Evolutionary conservation across 192 early-diverging fungal species (phyloP).

Genomic region (Coemansia sp.): DNA sequence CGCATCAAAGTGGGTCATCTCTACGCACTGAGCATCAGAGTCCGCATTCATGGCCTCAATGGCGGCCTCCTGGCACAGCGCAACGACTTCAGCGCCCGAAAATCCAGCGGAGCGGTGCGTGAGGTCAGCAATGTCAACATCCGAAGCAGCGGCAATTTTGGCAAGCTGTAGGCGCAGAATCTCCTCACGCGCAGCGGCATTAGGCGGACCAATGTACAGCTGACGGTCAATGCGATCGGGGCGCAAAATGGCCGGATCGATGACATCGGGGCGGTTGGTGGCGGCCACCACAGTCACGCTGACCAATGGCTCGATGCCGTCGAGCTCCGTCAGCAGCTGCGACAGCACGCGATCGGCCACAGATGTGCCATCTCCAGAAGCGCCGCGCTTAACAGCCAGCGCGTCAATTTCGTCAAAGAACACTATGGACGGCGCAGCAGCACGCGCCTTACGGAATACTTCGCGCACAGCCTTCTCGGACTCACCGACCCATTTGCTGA

Average conservation of each 20-base stretch:
- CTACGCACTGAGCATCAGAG: conserved; percentile 30
- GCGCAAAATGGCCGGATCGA: conserved; percentile 87
- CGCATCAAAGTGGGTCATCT: conserved; percentile 39
- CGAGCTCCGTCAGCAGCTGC: conserved; percentile 90
- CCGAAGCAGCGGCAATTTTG: conserved; percentile 68
- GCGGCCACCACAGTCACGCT: conserved; percentile 97
- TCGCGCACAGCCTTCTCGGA: conserved; percentile 94
- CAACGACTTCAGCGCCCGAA: conserved; percentile 92
- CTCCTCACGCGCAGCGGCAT: conserved; percentile 66
- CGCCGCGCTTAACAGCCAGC: conserved; percentile 78
- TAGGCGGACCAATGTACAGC: conserved; percentile 91
- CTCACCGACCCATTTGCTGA: conserved; percentile 99
- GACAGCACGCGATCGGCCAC: conserved; percentile 94
- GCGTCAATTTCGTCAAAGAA: conserved; percentile 99
- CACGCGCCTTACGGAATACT: conserved; percentile 92
- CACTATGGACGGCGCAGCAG: conserved; percentile 91
- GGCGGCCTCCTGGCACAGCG: conserved; percentile 92
- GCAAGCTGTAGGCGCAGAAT: conserved; percentile 77
- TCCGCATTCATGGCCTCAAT: conserved; percentile 89
- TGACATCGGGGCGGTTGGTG: conserved; percentile 95
- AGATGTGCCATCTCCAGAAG: conserved; percentile 66
- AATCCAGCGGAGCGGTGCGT: conserved; percentile 73
- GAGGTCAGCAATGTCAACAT: conserved; percentile 70
- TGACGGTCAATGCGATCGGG: conserved; percentile 95
- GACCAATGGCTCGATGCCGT: conserved; percentile 92